phyloP scores from a whole-genome alignment of 176 grass and related monocot species.

The Olyra latifolia region DNA sequence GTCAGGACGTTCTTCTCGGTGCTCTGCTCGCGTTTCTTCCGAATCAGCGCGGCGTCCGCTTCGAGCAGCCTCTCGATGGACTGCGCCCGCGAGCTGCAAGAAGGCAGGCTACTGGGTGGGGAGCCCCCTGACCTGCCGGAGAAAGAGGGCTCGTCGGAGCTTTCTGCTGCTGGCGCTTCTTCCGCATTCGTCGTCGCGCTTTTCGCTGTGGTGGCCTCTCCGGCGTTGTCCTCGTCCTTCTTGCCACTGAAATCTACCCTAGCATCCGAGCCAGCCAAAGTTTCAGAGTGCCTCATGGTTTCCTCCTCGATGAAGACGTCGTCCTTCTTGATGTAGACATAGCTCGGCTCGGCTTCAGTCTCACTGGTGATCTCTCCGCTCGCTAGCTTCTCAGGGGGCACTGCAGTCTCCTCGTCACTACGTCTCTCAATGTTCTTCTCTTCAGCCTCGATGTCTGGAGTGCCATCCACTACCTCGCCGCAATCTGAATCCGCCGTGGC shows the following conservation, averaged over 20 bases:
- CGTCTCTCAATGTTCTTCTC: not conserved
- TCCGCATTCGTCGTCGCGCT: constrained; percentile 25
- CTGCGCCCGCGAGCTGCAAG: constrained; percentile 40
- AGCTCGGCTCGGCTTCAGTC: constrained; percentile 44
- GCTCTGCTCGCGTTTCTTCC: constrained; percentile 56
- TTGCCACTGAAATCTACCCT: not conserved
- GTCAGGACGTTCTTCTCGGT: constrained; percentile 10
- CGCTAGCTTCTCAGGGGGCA: not conserved
- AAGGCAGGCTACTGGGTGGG: constrained; percentile 32
- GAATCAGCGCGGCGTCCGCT: constrained; percentile 39
- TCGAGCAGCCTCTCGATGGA: constrained; percentile 50
- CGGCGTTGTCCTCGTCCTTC: not conserved
- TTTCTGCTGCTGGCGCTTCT: constrained; percentile 39
- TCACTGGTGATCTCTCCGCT: constrained; percentile 42
- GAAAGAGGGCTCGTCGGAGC: constrained; percentile 48
- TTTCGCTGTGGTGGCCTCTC: not conserved
- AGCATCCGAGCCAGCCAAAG: not conserved
- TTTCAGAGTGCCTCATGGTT: not conserved
- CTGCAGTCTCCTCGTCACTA: not conserved
- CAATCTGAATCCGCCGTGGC: constrained; percentile 12
- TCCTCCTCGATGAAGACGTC: not conserved
- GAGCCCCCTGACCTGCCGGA: constrained; percentile 41
- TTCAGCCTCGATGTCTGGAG: not conserved
- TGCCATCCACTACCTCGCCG: not conserved
- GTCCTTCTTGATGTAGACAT: constrained; percentile 45